Evolutionary conservation across 495 filamentous ascomycete genomes (phyloP).

Genomic region (Aspergillus indologenus): DNA sequence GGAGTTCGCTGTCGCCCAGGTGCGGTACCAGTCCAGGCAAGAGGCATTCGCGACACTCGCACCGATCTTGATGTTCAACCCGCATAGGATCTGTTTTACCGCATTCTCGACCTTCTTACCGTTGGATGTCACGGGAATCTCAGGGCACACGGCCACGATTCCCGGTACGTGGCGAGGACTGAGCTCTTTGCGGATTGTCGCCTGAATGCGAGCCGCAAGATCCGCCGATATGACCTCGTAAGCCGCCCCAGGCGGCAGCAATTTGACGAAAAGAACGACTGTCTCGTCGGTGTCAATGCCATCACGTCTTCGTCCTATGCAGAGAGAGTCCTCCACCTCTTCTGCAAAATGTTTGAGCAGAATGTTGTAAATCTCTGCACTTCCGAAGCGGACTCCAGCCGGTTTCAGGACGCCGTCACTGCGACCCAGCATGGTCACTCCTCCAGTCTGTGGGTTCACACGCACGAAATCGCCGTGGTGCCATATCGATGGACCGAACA

Average conservation of each 20-base stretch:
- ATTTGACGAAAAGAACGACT: constrained; percentile 81
- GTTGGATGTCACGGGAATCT: constrained; percentile 85
- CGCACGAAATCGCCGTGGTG: constrained; percentile 94
- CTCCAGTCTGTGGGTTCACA: constrained; percentile 69
- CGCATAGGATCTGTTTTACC: constrained; percentile 91
- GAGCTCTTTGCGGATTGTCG: constrained; percentile 65
- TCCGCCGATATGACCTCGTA: constrained; percentile 29
- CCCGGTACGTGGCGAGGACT: constrained; percentile 84
- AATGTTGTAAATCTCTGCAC: constrained; percentile 91
- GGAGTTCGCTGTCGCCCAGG: constrained; percentile 57
- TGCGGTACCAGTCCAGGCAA: constrained; percentile 79
- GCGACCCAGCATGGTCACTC: constrained; percentile 80
- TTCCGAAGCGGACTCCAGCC: constrained; percentile 80
- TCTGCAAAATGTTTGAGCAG: constrained; percentile 73
- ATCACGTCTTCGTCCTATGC: constrained; percentile 71
- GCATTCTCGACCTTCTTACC: constrained; percentile 95
- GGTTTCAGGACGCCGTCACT: constrained; percentile 92
- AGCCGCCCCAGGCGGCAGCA: constrained; percentile 43
- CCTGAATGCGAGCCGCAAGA: constrained; percentile 58
- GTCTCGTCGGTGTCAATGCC: constrained; percentile 72
- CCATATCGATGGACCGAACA: constrained; percentile 71
- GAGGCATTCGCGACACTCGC: constrained; percentile 82
- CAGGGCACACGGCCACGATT: constrained; percentile 70
- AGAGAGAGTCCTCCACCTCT: constrained; percentile 78
- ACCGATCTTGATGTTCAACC: constrained; percentile 77